Base-by-base conservation (phyloP, 2,329 filamentous ascomycete genomes). In the Ilyonectria destructans region DNA sequence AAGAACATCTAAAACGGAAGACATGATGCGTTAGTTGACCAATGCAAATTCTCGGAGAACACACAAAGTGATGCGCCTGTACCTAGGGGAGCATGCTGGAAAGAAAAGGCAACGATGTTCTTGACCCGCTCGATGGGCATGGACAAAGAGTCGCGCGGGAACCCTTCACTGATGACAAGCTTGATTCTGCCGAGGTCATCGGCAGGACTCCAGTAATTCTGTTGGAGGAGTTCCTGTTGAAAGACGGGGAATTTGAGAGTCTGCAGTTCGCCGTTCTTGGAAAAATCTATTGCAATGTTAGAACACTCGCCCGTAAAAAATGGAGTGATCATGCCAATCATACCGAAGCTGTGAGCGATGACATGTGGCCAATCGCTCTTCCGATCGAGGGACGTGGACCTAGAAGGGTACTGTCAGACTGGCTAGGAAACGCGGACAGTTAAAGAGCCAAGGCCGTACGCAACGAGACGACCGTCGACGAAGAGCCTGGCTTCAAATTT, bases 11-110 rank as follows among this genome's bases (percentile, higher is more conserved):
- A 74, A 56, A 19, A 52, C 21, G 3, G 10, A 5, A 2, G 37
- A 49, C 10, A 51, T 58, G 19, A 68, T 43, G 8, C 58, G 43
- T 19, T 15, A 33, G 9, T 23, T 54, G 31, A 19, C n/a, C n/a
- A 1, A 19, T 4, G 51, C 8, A 4, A 1, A 3, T 15, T 54
- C 12, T 17, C 48, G 26, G 45, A 51, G 26, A 51, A 40, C 26
- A 48, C 37, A 13, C 17, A 52, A 1, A 10, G 9, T 1, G 8
- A 1, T 19, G 2, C 13, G 1, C 31, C 81, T 85, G 72, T 83
- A 96, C 94, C 87, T 62, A 93, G 82, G 1, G 94, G 94, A 37
- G 93, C 94, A 83, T 96, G 93, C 76, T 96, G 93, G 75, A 97
- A 97, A 1, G 94, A 91, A 80, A 97, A 96, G 15, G 88, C 88